Evolutionary conservation across 441 rosid species (phyloP).

Genomic region (Pelargonium citronellum): DNA sequence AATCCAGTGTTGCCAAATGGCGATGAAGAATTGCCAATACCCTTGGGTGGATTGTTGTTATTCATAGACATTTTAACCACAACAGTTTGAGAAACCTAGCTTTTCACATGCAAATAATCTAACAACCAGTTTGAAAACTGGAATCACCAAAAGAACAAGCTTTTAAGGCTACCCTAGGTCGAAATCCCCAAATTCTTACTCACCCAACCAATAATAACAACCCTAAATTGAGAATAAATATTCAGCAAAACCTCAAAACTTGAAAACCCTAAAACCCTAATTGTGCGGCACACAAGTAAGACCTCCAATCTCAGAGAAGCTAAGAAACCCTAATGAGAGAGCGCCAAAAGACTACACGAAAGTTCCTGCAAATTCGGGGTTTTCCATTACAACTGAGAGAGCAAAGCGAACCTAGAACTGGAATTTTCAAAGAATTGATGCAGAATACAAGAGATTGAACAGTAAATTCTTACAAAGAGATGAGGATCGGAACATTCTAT

Average conservation of each 20-base stretch:
- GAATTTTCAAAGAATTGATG: background rate
- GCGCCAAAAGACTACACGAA: background rate
- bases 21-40: slow-evolving; percentile 49
- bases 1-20: slow-evolving; percentile 68
- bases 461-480: background rate
- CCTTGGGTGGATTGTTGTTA: slow-evolving; percentile 47
- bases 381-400: background rate
- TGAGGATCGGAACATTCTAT: background rate
- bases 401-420: background rate
- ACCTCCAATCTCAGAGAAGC: background rate
- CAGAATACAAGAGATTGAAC: background rate
- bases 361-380: background rate
- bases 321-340: background rate
- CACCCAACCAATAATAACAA: background rate
- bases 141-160: background rate
- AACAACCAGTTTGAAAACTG: background rate
- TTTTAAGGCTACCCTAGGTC: background rate
- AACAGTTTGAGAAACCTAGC: background rate
- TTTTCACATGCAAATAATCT: background rate
- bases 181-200: background rate
- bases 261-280: background rate
- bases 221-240: background rate
- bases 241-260: background rate
- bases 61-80: slow-evolving; percentile 28
- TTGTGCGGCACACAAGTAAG: background rate